A percentile compares a stretch with the other conserved stretches of the same genome.
Conservation (phyloP, 495 filamentous ascomycete species). For the Hyphodiscus hymeniophilus region DNA sequence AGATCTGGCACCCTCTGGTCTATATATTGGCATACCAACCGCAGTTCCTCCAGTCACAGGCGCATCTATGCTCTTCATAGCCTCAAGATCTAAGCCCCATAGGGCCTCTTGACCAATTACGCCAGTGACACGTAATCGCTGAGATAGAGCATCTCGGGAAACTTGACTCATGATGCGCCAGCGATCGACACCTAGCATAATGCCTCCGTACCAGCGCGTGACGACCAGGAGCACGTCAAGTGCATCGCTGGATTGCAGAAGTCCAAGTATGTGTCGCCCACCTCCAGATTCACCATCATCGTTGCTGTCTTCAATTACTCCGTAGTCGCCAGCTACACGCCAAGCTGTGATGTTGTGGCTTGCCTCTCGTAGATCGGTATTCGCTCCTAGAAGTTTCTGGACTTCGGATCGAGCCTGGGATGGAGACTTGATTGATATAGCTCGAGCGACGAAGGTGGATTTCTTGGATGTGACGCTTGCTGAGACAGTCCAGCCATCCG, state of each 20-base stretch:
- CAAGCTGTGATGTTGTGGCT: conserved; percentile 48
- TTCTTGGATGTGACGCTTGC: conserved; percentile 35
- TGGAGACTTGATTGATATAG: conserved; percentile 30
- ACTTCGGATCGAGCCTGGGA: conserved; percentile 28
- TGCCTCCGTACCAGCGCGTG: conserved; percentile 86
- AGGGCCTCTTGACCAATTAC: conserved; percentile 44
- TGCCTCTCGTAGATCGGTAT: conserved; percentile 35
- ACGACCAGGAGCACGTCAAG: conserved; percentile 83
- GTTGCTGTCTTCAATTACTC: conserved; percentile 69
- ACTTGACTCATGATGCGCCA: conserved; percentile 47
- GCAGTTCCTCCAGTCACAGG: conserved; percentile 26
- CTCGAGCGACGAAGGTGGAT: conserved; percentile 43
- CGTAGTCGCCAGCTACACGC: conserved; percentile 25
- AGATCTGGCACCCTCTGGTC: conserved; percentile 49
- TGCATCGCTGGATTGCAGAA: conserved; percentile 74
- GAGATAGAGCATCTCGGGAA: conserved; percentile 36
- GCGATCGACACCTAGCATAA: conserved; percentile 76
- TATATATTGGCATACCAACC: conserved; percentile 51
- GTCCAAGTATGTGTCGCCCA: conserved; percentile 67
- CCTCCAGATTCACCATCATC: conserved; percentile 91
- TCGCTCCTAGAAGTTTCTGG: conserved; percentile 30
- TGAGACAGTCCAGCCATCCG: conserved; percentile 31
- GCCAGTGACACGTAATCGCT: conserved; percentile 34
- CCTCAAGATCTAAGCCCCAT: conserved; percentile 75
- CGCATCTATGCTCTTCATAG: conserved; percentile 36